phyloP scores from a whole-genome alignment of 345 rosid species.

The Euphorbia peplus region DNA sequence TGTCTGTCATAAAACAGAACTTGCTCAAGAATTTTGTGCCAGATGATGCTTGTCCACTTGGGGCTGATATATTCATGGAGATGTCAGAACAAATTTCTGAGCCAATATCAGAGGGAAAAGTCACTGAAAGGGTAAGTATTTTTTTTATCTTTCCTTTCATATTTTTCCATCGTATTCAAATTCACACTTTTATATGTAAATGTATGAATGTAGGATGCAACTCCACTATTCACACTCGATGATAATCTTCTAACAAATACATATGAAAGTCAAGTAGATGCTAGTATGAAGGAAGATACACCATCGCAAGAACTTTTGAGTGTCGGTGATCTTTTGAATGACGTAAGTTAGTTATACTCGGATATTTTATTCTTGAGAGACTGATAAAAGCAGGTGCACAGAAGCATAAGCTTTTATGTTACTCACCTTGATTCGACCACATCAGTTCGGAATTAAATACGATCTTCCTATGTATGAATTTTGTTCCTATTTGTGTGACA shows the following conservation, averaged over 20 bases:
- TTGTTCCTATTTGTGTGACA: neutral
- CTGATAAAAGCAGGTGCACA: neutral
- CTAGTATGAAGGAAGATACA: constrained; percentile 20
- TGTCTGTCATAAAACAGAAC: constrained; percentile 38
- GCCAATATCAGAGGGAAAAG: constrained; percentile 25
- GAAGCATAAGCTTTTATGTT: neutral
- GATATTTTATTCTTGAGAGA: neutral
- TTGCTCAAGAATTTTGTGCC: constrained; percentile 56
- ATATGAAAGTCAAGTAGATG: constrained; percentile 39
- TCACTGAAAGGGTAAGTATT: constrained; percentile 33
- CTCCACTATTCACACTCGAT: constrained; percentile 33
- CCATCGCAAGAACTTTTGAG: constrained; percentile 45
- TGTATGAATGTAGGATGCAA: constrained; percentile 39
- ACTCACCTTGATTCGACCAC: neutral
- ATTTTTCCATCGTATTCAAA: neutral
- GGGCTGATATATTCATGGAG: constrained; percentile 44
- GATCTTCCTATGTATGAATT: neutral
- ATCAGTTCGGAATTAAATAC: neutral
- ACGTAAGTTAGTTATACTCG: constrained; percentile 49
- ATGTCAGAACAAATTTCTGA: constrained; percentile 34
- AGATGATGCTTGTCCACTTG: constrained; percentile 58
- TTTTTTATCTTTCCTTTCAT: neutral
- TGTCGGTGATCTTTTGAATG: constrained; percentile 53
- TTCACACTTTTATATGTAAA: neutral
- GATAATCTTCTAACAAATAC: constrained; percentile 32